Base-by-base conservation (phyloP, 495 filamentous ascomycete genomes). In the Lophium mytilinum region DNA sequence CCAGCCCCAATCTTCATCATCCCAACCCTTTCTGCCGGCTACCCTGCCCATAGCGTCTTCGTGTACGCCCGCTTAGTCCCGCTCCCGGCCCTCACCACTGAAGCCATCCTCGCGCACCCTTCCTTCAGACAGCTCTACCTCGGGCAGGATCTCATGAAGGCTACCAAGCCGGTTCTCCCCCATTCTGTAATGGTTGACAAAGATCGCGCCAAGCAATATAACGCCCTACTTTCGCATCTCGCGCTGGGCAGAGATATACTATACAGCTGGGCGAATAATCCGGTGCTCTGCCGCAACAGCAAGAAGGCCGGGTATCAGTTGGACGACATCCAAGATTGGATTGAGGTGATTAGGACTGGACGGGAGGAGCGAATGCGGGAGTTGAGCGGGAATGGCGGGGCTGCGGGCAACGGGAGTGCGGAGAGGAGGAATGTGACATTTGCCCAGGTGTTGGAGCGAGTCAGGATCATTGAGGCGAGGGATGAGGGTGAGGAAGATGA, bases 21-120 rank as follows among this genome's bases (percentile, higher is more conserved):
- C 35, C 40, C 56, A 11, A 53, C 56, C 10, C 50, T 59, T 0
- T 41, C 49, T 0, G 37, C 53, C 41, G 56, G 50, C 36, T 53
- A 30, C 24, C 52, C 57, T 0, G 36, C 39, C 12, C 24, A 34
- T 9, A 18, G 46, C 43, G n/a, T 60, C 17, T 24, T 67, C 19
- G 63, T 62, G 0, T 74, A 69, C 39, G 53, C 56, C 7, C 63
- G 66, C 0, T 58, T 61, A 55, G 74, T 74, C 59, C 72, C 71
- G 0, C 64, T 76, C 34, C 66, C 67, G 19, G 67, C 78, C 60
- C 34, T 47, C 14, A 47, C 43, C 18, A n/a, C 60, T 18, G 11
- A 14, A 1, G 8, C 12, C 48, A 18, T 51, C 14, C 17, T 51
- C 17, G 12, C 21, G 18, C 48, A 51, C 19, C 48, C 48, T 21